Percentiles rank a stretch among this genome's conserved stretches.
Evolutionary conservation across 2,329 filamentous ascomycete genomes (phyloP).

Genomic region (Neodidymelliopsis sp.): DNA sequence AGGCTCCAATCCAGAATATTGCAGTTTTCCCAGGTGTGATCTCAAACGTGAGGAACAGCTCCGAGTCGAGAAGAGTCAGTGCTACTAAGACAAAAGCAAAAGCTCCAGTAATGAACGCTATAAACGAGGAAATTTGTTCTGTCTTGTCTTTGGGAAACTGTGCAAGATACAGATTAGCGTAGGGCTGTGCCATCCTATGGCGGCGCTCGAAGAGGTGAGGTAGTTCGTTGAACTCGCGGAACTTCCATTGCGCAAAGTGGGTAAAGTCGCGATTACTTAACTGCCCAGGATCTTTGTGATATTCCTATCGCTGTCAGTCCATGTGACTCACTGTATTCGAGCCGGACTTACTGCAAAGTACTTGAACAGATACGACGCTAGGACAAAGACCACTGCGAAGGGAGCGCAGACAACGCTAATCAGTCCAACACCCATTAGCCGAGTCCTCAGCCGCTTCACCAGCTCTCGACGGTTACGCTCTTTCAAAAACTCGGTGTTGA

Average conservation of each 20-base stretch:
- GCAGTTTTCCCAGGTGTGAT: constrained; percentile 88
- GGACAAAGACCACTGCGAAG: constrained; percentile 83
- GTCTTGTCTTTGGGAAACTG: constrained; percentile 97
- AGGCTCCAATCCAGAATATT: constrained; percentile 86
- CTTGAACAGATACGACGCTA: constrained; percentile 90
- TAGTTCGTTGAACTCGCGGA: constrained; percentile 96
- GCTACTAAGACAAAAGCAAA: constrained; percentile 85
- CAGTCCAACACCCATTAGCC: constrained; percentile 83
- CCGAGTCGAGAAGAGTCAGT: constrained; percentile 85
- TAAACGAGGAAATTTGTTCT: constrained; percentile 81
- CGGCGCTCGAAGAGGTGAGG: constrained; percentile 90
- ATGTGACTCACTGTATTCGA: constrained; percentile 70
- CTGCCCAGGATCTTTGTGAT: constrained; percentile 89
- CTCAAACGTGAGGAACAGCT: constrained; percentile 90
- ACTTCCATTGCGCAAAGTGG: constrained; percentile 95
- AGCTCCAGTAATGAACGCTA: constrained; percentile 87
- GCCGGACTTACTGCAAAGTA: constrained; percentile 79
- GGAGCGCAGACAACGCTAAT: constrained; percentile 89
- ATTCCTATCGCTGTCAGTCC: constrained; percentile 67
- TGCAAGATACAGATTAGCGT: constrained; percentile 88
- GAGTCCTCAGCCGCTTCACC: constrained; percentile 76
- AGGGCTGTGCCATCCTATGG: constrained; percentile 93
- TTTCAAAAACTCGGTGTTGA: constrained; percentile 85
- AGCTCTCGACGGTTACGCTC: constrained; percentile 80
- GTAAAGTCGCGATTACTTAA: constrained; percentile 92